A percentile compares a stretch with the other conserved stretches of the same genome.
Conservation (phyloP, 768 basidiomycete genomes). For the Macrolepiota dolichaula region DNA sequence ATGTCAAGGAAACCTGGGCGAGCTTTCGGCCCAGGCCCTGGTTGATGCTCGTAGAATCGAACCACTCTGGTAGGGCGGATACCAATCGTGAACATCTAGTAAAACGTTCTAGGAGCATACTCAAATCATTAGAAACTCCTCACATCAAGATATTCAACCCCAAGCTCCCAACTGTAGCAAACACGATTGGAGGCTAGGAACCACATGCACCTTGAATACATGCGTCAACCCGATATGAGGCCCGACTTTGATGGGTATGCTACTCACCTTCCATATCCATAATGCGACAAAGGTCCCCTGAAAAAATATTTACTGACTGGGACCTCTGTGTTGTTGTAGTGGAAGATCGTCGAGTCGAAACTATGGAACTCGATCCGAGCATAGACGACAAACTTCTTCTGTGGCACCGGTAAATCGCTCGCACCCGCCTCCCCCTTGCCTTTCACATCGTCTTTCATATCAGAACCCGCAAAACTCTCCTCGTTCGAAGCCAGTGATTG, state of each 20-base stretch:
- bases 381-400: slow-evolving; percentile 2
- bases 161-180: slow-evolving; percentile 30
- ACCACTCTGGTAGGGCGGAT: slow-evolving; percentile 17
- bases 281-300: slow-evolving; percentile 15
- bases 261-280: slow-evolving; percentile 17
- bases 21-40: slow-evolving; percentile 9
- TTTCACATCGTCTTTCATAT: not conserved
- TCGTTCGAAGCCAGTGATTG: not conserved
- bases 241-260: not conserved
- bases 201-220: slow-evolving; percentile 3
- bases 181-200: slow-evolving; percentile 17
- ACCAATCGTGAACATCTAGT: slow-evolving; percentile 19
- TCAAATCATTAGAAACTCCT: not conserved
- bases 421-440: not conserved
- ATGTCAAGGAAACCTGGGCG: slow-evolving; percentile 24
- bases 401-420: not conserved
- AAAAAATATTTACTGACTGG: slow-evolving; percentile 15
- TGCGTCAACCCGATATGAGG: not conserved
- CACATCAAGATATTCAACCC: slow-evolving; percentile 17
- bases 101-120: not conserved
- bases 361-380: slow-evolving; percentile 16
- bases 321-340: slow-evolving; percentile 3
- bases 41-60: slow-evolving; percentile 13
- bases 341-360: slow-evolving; percentile 9
- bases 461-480: not conserved